Percentiles rank a stretch among this genome's conserved stretches.
These are phyloP conservation scores for Mycena amicta DNA, from an alignment of 768 basidiomycete genomes.

Conservation along the genomic window DNA sequence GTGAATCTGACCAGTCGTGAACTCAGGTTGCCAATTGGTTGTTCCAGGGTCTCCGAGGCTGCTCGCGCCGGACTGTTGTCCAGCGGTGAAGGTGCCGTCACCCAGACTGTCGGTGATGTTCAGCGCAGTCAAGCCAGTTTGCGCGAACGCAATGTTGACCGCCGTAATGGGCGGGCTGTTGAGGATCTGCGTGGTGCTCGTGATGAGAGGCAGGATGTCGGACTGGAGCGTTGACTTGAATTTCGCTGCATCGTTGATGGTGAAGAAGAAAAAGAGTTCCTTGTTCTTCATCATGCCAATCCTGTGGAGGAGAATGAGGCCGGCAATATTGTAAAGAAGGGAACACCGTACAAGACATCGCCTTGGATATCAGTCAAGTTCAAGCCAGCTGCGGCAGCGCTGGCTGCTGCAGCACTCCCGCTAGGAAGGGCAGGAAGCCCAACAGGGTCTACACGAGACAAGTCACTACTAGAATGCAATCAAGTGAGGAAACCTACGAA, in stretches of 20 bases:
- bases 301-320: not conserved
- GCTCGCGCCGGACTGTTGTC: not conserved
- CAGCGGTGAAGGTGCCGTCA: constrained; percentile 35
- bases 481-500: no score
- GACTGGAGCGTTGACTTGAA: constrained; percentile 23
- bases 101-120: constrained; percentile 44
- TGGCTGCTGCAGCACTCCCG: constrained; percentile 4
- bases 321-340: no score
- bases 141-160: constrained; percentile 59
- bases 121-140: constrained; percentile 46
- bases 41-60: not conserved
- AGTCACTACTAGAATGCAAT: no score
- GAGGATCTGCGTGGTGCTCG: constrained; percentile 45
- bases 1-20: constrained; percentile 17
- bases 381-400: constrained; percentile 14
- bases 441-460: no score
- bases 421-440: no score
- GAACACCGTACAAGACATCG: constrained; percentile 21
- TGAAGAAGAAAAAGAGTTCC: constrained; percentile 28
- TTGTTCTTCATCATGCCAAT: constrained; percentile 28
- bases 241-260: constrained; percentile 17
- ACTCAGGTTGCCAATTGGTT: constrained; percentile 17
- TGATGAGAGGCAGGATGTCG: constrained; percentile 46
- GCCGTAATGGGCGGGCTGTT: constrained; percentile 29
- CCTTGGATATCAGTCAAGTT: constrained; percentile 25